Conservation (phyloP, 2,329 filamentous ascomycete species). For the Fusarium tuaranense region DNA sequence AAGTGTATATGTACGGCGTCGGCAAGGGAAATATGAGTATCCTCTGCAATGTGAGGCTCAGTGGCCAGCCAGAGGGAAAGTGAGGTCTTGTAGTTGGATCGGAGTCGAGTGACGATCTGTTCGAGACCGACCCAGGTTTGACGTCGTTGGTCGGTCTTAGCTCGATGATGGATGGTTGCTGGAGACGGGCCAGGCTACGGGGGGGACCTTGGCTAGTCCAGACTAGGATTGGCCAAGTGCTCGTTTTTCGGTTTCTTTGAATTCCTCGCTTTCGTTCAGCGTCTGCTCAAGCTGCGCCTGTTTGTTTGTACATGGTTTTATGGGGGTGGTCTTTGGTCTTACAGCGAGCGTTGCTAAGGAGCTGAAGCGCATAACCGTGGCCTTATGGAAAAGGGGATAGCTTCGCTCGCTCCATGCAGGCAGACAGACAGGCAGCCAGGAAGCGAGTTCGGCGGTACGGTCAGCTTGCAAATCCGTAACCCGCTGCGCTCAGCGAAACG, state of each 20-base stretch:
- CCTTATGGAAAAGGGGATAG: constrained; percentile 18
- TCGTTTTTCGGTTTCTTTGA: constrained; percentile 30
- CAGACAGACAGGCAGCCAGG: neutral
- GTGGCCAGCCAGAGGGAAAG: neutral
- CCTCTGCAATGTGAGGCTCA: neutral
- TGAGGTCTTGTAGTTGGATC: constrained; percentile 17
- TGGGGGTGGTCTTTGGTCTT: constrained; percentile 6
- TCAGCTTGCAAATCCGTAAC: constrained; percentile 14
- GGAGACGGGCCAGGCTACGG: constrained; percentile 26
- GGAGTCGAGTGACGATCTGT: constrained; percentile 14
- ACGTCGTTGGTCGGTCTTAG: constrained; percentile 41
- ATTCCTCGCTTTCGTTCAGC: constrained; percentile 19
- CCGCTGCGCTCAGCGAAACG: neutral
- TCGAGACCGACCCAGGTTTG: constrained; percentile 31
- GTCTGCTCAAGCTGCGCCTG: neutral
- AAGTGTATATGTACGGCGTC: constrained; percentile 12
- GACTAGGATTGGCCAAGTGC: constrained; percentile 31
- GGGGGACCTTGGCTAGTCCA: constrained; percentile 10
- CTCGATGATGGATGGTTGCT: constrained; percentile 20
- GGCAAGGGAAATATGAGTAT: neutral
- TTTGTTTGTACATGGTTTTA: neutral
- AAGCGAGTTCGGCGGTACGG: neutral
- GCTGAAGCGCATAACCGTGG: constrained; percentile 19
- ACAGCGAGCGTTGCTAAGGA: constrained; percentile 17
- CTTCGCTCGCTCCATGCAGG: constrained; percentile 2